phyloP scores from a whole-genome alignment of 2,329 filamentous ascomycete species.

The Hansfordia pulvinata region DNA sequence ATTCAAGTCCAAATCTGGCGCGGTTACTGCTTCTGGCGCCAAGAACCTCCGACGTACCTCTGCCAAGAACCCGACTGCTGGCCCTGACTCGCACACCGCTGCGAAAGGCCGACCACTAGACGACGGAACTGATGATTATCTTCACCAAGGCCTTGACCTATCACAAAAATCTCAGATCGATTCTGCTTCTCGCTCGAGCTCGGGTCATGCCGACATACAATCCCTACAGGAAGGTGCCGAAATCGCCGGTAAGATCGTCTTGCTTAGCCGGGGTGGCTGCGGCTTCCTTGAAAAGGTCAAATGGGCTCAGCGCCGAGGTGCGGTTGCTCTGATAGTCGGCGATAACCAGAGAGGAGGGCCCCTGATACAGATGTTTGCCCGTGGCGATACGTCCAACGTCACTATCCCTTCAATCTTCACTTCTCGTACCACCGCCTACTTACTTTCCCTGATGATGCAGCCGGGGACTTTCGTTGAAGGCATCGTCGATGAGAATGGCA shows the following conservation, averaged over 20 bases:
- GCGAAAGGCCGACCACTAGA: conserved; percentile 26
- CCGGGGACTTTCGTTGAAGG: conserved; percentile 50
- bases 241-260: conserved; percentile 82
- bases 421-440: conserved; percentile 83
- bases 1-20: conserved; percentile 13
- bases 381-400: conserved; percentile 87
- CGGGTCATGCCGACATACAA: conserved; percentile 76
- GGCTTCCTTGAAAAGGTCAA: conserved; percentile 95
- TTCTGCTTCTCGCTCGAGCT: conserved; percentile 17
- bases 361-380: conserved; percentile 95
- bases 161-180: conserved; percentile 20
- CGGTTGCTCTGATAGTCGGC: conserved; percentile 80
- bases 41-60: no score
- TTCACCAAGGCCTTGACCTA: conserved; percentile 40
- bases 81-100: conserved; percentile 14
- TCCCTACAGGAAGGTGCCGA: conserved; percentile 84
- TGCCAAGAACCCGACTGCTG: conserved; percentile 22
- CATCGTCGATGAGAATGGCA: conserved; percentile 44
- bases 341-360: conserved; percentile 83
- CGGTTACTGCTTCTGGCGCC: conserved; percentile 11
- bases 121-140: conserved; percentile 77
- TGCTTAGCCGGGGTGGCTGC: conserved; percentile 85
- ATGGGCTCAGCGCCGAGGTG: conserved; percentile 88
- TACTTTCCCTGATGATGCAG: conserved; percentile 78
- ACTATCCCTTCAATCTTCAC: conserved; percentile 93